phyloP scores from a whole-genome alignment of 768 basidiomycete species.

The Rhodocollybia butyracea region DNA sequence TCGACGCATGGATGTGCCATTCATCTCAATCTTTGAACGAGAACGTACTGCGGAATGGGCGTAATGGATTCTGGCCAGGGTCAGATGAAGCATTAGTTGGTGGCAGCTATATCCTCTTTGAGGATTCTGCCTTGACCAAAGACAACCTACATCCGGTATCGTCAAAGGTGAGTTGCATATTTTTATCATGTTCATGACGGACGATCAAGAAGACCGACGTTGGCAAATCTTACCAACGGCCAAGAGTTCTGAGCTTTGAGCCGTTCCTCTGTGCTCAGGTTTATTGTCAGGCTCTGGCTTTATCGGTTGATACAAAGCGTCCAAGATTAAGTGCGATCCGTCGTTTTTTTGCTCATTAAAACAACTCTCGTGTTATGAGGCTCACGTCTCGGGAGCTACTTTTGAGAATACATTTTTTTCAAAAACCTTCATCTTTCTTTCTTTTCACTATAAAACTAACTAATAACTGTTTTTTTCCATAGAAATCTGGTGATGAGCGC shows the following conservation, averaged over 20 bases:
- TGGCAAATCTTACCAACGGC: slow-evolving; percentile 66
- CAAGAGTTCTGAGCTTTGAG: slow-evolving; percentile 21
- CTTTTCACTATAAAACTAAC: slow-evolving; percentile 11
- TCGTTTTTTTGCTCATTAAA: slow-evolving; percentile 52
- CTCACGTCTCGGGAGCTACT: slow-evolving; percentile 84
- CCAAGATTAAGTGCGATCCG: slow-evolving; percentile 58
- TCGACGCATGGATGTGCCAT: slow-evolving; percentile 99
- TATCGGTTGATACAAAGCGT: slow-evolving; percentile 93
- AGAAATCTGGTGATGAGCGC: slow-evolving; percentile 61
- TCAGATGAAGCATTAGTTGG: slow-evolving; percentile 77
- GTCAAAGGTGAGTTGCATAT: slow-evolving; percentile 50
- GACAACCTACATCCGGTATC: slow-evolving; percentile 49
- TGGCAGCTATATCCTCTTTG: slow-evolving; percentile 84
- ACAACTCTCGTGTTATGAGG: slow-evolving; percentile 86
- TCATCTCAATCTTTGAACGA: slow-evolving; percentile 80
- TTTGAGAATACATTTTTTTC: slow-evolving; percentile 66
- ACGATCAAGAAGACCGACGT: slow-evolving; percentile 92
- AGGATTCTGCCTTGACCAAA: slow-evolving; percentile 50
- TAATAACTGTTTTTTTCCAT: slow-evolving; percentile 11
- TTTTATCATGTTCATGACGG: slow-evolving; percentile 37
- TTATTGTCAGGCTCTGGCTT: slow-evolving; percentile 28
- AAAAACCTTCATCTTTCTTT: no score
- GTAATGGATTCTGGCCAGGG: slow-evolving; percentile 75
- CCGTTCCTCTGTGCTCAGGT: slow-evolving; percentile 15
- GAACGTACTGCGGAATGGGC: slow-evolving; percentile 53